Evolutionary conservation across 2,329 filamentous ascomycete species (phyloP).

Genomic region (Fusarium sp.): DNA sequence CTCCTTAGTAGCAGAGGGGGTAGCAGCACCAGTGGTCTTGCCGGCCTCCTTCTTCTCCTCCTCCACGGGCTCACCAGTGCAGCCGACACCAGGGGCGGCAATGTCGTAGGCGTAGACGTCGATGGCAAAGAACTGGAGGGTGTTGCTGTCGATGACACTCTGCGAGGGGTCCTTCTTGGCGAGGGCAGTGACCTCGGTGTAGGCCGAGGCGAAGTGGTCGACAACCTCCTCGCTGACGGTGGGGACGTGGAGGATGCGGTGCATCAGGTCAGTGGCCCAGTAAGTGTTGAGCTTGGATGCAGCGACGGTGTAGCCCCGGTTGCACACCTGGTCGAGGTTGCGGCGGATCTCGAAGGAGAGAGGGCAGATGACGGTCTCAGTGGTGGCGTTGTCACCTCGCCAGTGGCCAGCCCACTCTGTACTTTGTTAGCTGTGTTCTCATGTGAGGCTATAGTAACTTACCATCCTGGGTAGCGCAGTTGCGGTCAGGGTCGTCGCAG

Average conservation of each 20-base stretch:
- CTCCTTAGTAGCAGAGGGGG: not conserved
- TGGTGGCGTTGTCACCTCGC: constrained; percentile 72
- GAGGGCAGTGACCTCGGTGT: constrained; percentile 65
- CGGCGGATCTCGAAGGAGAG: constrained; percentile 69
- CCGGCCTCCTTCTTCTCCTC: constrained; percentile 15
- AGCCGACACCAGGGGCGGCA: constrained; percentile 71
- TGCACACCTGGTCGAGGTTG: constrained; percentile 70
- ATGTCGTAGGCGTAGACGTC: constrained; percentile 76
- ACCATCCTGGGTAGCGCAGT: constrained; percentile 66
- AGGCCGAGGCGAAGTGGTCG: constrained; percentile 72
- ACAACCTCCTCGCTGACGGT: constrained; percentile 69
- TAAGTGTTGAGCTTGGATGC: constrained; percentile 67
- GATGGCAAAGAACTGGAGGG: constrained; percentile 76
- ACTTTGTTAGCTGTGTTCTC: not conserved
- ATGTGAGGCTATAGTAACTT: constrained; percentile 13
- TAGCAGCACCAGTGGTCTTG: not conserved
- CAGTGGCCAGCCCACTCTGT: constrained; percentile 75
- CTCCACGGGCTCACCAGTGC: constrained; percentile 58
- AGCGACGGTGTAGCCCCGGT: constrained; percentile 71
- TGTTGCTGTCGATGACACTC: constrained; percentile 68
- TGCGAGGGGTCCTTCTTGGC: constrained; percentile 61
- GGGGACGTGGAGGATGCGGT: constrained; percentile 74
- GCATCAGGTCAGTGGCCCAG: constrained; percentile 75
- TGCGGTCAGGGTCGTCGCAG: constrained; percentile 75
- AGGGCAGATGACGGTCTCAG: constrained; percentile 77